Conservation (phyloP, 768 basidiomycete species). For the Lactarius vividus region DNA sequence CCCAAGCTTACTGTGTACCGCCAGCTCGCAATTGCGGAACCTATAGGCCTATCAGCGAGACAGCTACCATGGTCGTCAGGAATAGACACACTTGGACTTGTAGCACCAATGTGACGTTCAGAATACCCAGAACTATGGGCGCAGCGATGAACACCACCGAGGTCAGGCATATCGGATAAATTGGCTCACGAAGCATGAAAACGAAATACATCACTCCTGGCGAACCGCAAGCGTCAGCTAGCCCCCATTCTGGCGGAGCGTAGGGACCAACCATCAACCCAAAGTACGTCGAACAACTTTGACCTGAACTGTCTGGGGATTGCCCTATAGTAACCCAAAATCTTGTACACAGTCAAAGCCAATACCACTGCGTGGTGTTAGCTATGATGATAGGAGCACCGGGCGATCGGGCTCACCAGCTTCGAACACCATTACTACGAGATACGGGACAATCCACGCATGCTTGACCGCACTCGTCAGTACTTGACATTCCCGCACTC, state of each 20-base stretch:
- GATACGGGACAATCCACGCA: slow-evolving; percentile 13
- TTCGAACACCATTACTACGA: slow-evolving; percentile 15
- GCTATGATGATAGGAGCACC: not conserved
- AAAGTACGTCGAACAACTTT: slow-evolving; percentile 20
- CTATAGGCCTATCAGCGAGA: not conserved
- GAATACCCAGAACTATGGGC: slow-evolving; percentile 12
- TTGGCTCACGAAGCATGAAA: slow-evolving; percentile 24
- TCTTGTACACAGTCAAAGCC: slow-evolving; percentile 20
- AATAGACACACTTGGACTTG: slow-evolving; percentile 9
- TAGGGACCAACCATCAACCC: slow-evolving; percentile 20
- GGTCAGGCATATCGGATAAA: not conserved
- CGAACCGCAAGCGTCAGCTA: not conserved
- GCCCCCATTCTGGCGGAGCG: not conserved
- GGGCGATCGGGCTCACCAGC: slow-evolving; percentile 4
- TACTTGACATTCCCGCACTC: slow-evolving; percentile 2
- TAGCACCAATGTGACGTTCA: slow-evolving; percentile 18
- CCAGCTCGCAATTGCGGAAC: slow-evolving; percentile 8
- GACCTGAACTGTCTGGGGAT: not conserved
- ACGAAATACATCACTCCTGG: slow-evolving; percentile 25
- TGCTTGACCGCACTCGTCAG: not conserved
- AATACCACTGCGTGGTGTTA: slow-evolving; percentile 9
- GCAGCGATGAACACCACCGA: not conserved
- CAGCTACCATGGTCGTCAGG: not conserved
- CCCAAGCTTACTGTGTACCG: slow-evolving; percentile 9
- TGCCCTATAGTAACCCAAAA: not conserved